Conservation (phyloP, 805 yeast species). For the Grigorovia transvaalensis region DNA sequence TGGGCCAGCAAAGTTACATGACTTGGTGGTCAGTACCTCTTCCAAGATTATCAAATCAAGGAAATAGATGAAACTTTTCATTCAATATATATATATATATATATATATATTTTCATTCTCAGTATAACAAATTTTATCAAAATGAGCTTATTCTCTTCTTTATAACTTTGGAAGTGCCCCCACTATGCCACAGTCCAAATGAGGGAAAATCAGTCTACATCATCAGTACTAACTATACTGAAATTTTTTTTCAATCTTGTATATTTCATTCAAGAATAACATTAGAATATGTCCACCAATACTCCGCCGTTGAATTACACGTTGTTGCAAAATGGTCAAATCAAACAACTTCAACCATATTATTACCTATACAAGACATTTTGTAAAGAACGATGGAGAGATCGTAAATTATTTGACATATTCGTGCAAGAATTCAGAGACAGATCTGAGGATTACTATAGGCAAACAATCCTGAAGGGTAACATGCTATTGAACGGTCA, state of each 20-base stretch:
- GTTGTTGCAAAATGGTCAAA: conserved; percentile 31
- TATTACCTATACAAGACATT: conserved; percentile 82
- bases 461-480: conserved; percentile 45
- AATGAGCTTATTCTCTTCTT: too few species aligned
- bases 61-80: not conserved
- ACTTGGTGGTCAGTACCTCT: conserved; percentile 17
- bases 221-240: too few species aligned
- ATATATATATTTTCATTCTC: too few species aligned
- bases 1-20: conserved; percentile 23
- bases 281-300: not conserved
- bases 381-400: conserved; percentile 89
- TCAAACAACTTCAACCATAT: conserved; percentile 75
- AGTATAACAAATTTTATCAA: too few species aligned
- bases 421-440: conserved; percentile 82
- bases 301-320: conserved; percentile 37
- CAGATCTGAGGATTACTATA: conserved; percentile 54
- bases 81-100: too few species aligned
- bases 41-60: conserved; percentile 16
- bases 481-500: conserved; percentile 62
- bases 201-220: too few species aligned
- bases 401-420: conserved; percentile 66
- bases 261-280: not conserved
- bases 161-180: too few species aligned
- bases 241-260: too few species aligned
- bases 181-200: too few species aligned